A percentile compares a stretch with the other conserved stretches of the same genome.
phyloP scores from a whole-genome alignment of 495 filamentous ascomycete genomes.

The Penicillium fimorum region DNA sequence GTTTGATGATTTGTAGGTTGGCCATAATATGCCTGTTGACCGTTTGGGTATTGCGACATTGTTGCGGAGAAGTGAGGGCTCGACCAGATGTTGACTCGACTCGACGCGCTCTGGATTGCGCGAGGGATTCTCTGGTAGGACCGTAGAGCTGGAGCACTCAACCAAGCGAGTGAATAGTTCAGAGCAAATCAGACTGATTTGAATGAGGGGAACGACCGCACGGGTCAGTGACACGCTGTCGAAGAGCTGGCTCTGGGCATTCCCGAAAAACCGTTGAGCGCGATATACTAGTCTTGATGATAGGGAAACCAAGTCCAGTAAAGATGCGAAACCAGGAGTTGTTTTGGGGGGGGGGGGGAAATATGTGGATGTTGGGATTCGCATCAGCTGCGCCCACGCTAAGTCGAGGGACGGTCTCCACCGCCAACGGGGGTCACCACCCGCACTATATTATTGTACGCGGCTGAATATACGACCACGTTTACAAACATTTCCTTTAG shows the following conservation, averaged over 20 bases:
- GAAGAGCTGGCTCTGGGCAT: conserved; percentile 9
- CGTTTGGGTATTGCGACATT: conserved; percentile 54
- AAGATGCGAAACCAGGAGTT: background rate
- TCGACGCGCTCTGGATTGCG: background rate
- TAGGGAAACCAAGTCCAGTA: background rate
- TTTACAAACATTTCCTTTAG: too few relatives aligned
- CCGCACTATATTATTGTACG: background rate
- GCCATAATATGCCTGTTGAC: conserved; percentile 45
- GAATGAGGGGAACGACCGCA: conserved; percentile 18
- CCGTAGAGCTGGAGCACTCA: background rate
- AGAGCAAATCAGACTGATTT: conserved; percentile 2
- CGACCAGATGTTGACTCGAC: background rate
- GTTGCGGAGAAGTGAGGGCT: conserved; percentile 1
- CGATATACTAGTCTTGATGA: background rate
- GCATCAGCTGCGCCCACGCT: conserved; percentile 8
- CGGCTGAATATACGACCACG: background rate
- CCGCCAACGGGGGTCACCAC: conserved; percentile 9
- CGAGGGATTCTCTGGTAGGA: background rate
- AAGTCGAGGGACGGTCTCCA: conserved; percentile 13
- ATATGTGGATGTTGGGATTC: background rate
- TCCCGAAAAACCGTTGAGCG: conserved; percentile 3
- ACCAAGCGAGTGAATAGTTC: conserved; percentile 1
- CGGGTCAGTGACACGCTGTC: conserved; percentile 19
- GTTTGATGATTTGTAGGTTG: conserved; percentile 38
- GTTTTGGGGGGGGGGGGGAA: background rate